Evolutionary conservation across 1,139 yeast genomes (phyloP).

Genomic region (Pichia inconspicua): DNA sequence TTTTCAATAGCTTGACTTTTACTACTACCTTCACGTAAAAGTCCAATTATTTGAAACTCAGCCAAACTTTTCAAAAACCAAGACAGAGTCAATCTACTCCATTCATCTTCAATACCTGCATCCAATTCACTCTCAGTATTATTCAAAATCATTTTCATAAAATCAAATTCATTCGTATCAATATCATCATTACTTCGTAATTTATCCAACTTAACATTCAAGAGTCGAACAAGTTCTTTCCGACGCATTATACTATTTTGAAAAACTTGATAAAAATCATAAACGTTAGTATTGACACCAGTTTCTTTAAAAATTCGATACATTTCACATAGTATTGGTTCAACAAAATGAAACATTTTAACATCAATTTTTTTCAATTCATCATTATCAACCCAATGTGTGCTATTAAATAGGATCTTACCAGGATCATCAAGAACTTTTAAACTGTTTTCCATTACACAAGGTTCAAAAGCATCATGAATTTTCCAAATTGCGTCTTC

Average conservation of each 20-base stretch:
- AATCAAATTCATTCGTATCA: constrained; percentile 2
- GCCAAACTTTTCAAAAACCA: constrained; percentile 53
- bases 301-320: constrained; percentile 77
- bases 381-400: constrained; percentile 18
- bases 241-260: constrained; percentile 42
- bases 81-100: constrained; percentile 47
- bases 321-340: constrained; percentile 50
- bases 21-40: constrained; percentile 40
- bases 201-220: constrained; percentile 24
- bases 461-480: constrained; percentile 33
- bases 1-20: constrained; percentile 51
- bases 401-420: constrained; percentile 24
- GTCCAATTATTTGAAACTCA: constrained; percentile 48
- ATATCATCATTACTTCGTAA: constrained; percentile 4
- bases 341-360: constrained; percentile 25
- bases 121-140: constrained; percentile 19
- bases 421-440: constrained; percentile 32
- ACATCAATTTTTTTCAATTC: constrained; percentile 11
- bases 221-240: constrained; percentile 30
- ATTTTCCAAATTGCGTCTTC: constrained; percentile 13
- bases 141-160: constrained; percentile 3
- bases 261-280: constrained; percentile 71
- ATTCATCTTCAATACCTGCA: constrained; percentile 28
- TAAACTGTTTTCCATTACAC: constrained; percentile 32
- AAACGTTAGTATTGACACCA: constrained; percentile 62